phyloP scores from a whole-genome alignment of 768 basidiomycete species.

The Suillus placidus region DNA sequence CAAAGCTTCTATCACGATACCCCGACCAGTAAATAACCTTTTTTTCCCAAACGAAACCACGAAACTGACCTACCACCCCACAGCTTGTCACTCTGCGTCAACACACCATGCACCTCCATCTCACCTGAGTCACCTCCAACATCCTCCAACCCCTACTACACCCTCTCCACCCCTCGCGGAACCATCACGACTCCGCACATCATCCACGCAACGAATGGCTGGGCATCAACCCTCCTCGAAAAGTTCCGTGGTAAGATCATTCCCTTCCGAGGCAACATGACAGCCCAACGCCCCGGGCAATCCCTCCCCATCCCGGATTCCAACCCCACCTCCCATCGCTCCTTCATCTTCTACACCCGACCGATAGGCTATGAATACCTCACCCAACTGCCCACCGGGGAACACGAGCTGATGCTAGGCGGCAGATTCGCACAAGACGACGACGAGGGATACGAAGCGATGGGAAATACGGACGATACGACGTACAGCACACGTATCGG shows the following conservation, averaged over 20 bases:
- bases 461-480: conserved; percentile 45
- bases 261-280: conserved; percentile 63
- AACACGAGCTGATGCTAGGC: conserved; percentile 63
- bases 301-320: conserved; percentile 13
- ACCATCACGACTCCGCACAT: conserved; percentile 59
- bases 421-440: conserved; percentile 50
- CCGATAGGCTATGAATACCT: conserved; percentile 61
- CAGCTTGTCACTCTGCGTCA: conserved; percentile 62
- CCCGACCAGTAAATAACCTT: conserved; percentile 43
- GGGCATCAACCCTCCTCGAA: conserved; percentile 71
- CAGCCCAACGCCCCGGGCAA: conserved; percentile 60
- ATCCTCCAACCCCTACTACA: conserved; percentile 42
- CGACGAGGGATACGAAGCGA: conserved; percentile 32
- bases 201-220: conserved; percentile 86
- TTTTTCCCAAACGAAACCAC: background rate
- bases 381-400: conserved; percentile 55
- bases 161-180: conserved; percentile 65
- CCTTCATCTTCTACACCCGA: conserved; percentile 59
- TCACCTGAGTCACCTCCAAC: conserved; percentile 33
- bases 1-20: conserved; percentile 51
- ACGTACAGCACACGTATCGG: conserved; percentile 30
- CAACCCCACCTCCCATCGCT: conserved; percentile 45
- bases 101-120: conserved; percentile 64
- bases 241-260: conserved; percentile 66
- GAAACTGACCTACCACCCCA: background rate